Base-by-base conservation (phyloP, 129 eudicot genomes). In the Erigeron canadensis region DNA sequence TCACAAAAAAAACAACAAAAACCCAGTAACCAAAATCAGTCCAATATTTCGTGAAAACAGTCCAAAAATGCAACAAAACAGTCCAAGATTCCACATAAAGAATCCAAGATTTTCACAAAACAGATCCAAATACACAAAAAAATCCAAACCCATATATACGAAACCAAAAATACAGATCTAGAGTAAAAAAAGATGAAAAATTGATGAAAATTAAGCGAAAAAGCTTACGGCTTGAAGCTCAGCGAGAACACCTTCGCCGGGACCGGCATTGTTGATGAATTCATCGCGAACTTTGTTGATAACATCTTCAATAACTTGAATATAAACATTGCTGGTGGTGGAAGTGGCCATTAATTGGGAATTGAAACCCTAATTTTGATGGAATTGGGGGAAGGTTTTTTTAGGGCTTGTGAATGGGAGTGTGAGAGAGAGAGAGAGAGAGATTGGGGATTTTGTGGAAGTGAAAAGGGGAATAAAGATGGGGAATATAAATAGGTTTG, bases 271-370 rank as follows among this genome's bases (percentile, higher is more conserved):
- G 75, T 65, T 77, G 80, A 89, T 71, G 84, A 92, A 92, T 85
- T 89, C 98, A 2, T 89, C 95, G 1, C 95, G 88, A 41, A 92
- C 95, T 80, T 92, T 92, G 81, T 71, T 86, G 83, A 89, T 78
- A 57, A 92, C 98, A 74, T 92, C 98, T 43, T 89, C 96, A 75
- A 89, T 85, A 54, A 92, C 98, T 44, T 89, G 85, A 77, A 86
- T 69, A 59, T 86, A 92, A 19, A 92, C 98, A 44, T 63, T 73
- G 80, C 98, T 92, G 64, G 95, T 89, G 13, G 88, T 75, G 45
- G 96, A 81, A 57, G 77, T 81, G 16, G 87, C 79, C 95, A 91
- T 91, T 40, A 23, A 28, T 28, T 8, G 12, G 42, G 43, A 15
- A 10, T 16, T 6, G 47, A 62, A 78, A 51, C 67, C 76, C 69